Evolutionary conservation across 2,329 filamentous ascomycete genomes (phyloP), one percentile per base, ranked within the genome.

Genomic region (Waltergamsia citrina): DNA sequence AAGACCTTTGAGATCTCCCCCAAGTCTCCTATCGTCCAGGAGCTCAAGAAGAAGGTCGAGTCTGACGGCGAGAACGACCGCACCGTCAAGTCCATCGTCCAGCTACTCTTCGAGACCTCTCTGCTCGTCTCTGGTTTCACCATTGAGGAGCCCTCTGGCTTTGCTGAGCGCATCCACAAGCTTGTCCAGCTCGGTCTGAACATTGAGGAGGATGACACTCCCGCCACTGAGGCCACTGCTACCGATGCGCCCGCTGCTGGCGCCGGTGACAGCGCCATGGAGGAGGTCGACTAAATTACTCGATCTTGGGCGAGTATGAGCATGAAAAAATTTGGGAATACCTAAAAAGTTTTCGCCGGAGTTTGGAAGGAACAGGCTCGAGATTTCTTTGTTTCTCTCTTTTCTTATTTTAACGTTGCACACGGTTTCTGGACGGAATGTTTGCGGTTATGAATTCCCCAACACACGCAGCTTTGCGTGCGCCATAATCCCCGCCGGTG

Each of bases 1-100:
- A 98, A 98, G 86, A 98, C 92, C 21, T 96, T 98, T 51, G 92
- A 98, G 75, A 96, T 98, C 68, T 96, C 92, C n/a, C 92, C 92
- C 64, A 90, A 92, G 77, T 94, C 86, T 53, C 61, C 86, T 47
- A 98, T 98, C 67, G 80, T 98, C 74, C 84, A 94, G 80, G 92
- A 96, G 78, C 82, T 98, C 57, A 95, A 93, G 85, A 87, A 83
- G 72, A 98, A 98, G 86, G 86, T 96, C 43, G 92, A 96, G 77
- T 61, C 81, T 40, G 92, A 98, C 55, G 92, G 92, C 45, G 90
- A 95, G 83, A 90, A 88, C 63, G 92, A 96, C 76, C 87, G 88
- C 63, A 95, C 88, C 39, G 92, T 98, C 74, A 96, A 96, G 79
- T 94, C 86, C 42, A 96, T 98, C 59, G 93, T 92, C 50, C 88